These are phyloP conservation scores for Rhynchosporium secalis DNA, from an alignment of 2,329 filamentous ascomycete genomes.

Conservation along the genomic window DNA sequence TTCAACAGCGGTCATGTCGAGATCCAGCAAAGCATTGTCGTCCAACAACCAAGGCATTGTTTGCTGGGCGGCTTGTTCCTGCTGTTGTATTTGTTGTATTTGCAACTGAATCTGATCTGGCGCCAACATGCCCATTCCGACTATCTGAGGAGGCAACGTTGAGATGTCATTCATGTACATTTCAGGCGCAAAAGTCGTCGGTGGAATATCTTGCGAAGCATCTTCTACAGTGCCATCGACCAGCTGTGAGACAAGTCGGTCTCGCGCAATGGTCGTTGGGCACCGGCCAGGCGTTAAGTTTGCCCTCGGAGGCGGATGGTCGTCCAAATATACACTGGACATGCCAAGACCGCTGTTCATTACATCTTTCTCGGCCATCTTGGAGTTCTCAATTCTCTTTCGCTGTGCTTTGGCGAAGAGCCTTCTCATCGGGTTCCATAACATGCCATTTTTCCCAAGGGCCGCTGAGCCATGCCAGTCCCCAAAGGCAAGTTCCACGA, in stretches of 20 bases:
- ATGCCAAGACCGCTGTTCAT: slow-evolving; percentile 21
- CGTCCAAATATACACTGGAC: slow-evolving; percentile 19
- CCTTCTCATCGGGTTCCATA: slow-evolving; percentile 64
- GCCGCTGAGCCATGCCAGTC: slow-evolving; percentile 31
- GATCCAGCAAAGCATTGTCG: slow-evolving; percentile 29
- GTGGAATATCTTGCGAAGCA: slow-evolving; percentile 8
- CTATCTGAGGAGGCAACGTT: slow-evolving; percentile 28
- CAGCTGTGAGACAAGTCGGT: slow-evolving; percentile 16
- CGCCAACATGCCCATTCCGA: slow-evolving; percentile 31
- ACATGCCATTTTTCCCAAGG: slow-evolving; percentile 51
- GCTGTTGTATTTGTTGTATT: slow-evolving; percentile 28
- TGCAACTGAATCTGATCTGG: slow-evolving; percentile 31
- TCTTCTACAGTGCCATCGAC: neutral
- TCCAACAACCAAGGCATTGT: slow-evolving; percentile 14
- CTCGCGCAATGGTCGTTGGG: slow-evolving; percentile 19
- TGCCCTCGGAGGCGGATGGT: slow-evolving; percentile 9
- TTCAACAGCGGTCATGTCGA: slow-evolving; percentile 36
- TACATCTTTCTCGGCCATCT: slow-evolving; percentile 16
- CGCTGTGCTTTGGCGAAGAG: slow-evolving; percentile 59
- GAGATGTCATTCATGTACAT: slow-evolving; percentile 8
- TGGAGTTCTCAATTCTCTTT: slow-evolving; percentile 52
- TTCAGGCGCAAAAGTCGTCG: neutral
- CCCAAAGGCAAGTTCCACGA: slow-evolving; percentile 40
- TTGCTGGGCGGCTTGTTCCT: slow-evolving; percentile 3
- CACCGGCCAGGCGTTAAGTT: slow-evolving; percentile 10